Evolutionary conservation across 305 asterid species (phyloP), one percentile per base, ranked within the genome.

Genomic region (Petunia hybrid): DNA sequence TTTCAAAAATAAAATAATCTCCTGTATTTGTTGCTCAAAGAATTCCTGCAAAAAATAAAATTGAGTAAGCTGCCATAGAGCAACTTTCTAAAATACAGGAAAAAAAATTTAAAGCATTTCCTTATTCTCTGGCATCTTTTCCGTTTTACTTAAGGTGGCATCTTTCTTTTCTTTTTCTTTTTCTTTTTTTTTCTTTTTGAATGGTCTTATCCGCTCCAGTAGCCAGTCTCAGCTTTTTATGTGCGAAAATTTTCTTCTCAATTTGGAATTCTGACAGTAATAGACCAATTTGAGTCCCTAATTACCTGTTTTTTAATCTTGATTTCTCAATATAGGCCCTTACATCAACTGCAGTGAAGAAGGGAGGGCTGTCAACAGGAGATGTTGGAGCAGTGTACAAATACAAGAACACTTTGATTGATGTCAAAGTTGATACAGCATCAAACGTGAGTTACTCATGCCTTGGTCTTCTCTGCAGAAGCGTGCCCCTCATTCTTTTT

Each of bases 391-490:
- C 92, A 57, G 91, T 80, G 81, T 92, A 94, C 90, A 80, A 82
- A 67, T 93, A 93, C 84, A 96, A 87, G 81, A 91, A 93, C 76
- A 82, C 88, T 55, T 75, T 87, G 67, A 76, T 90, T 61, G 95
- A 94, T 87, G 81, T 96, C 82, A 94, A 93, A 96, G 95, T 96
- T 81, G 99, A 96, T 84, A 96, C 99, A 6, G 99, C 89, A 82
- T 93, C 98, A 78, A 93, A 93, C 64, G 98, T 96, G 82, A 79
- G 93, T 76, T 76, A 61, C 53, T 76, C 80, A 39, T 45, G 42
- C 76, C 78, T 62, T 77, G 43, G 81, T 78, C 43, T 8, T 16
- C 65, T 77, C 64, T 8, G 64, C 77, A 14, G 22, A 46, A 41
- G 6, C 31, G 7, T 16, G 56, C 81, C 66, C 57, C 22, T 38